phyloP scores from a whole-genome alignment of 2,329 filamentous ascomycete species.

The Chalaropsis ovoidea region DNA sequence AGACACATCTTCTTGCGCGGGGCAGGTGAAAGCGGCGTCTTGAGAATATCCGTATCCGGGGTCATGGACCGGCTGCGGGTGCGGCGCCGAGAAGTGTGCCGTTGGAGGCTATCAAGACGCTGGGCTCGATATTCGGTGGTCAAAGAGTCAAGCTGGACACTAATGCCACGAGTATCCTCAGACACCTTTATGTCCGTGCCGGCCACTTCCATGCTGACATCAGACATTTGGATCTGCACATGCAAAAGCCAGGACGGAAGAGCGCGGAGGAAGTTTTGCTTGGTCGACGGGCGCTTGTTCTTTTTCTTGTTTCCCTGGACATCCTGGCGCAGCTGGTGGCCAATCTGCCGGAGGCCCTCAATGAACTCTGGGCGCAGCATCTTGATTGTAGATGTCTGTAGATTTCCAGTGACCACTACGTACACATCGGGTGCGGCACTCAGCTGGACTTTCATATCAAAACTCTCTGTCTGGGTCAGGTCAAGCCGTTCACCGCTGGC shows the following conservation, averaged over 20 bases:
- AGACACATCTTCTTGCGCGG: slow-evolving; percentile 43
- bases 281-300: slow-evolving; percentile 43
- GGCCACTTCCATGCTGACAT: slow-evolving; percentile 83
- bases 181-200: slow-evolving; percentile 80
- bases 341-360: slow-evolving; percentile 82
- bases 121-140: slow-evolving; percentile 81
- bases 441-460: slow-evolving; percentile 77
- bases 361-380: slow-evolving; percentile 88
- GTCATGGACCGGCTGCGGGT: slow-evolving; percentile 62
- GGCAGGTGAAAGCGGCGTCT: slow-evolving; percentile 30
- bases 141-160: slow-evolving; percentile 78
- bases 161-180: slow-evolving; percentile 67
- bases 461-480: slow-evolving; percentile 72
- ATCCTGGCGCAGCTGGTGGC: slow-evolving; percentile 67
- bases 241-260: slow-evolving; percentile 78
- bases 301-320: slow-evolving; percentile 39
- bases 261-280: slow-evolving; percentile 62
- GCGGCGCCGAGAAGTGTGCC: slow-evolving; percentile 54
- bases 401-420: slow-evolving; percentile 65
- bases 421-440: slow-evolving; percentile 77
- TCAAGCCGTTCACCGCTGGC: slow-evolving; percentile 73
- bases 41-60: slow-evolving; percentile 56
- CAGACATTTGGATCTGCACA: slow-evolving; percentile 73
- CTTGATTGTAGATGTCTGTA: slow-evolving; percentile 80
- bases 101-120: slow-evolving; percentile 54